Conservation (phyloP, 352 stramenopile species). For the Thraustochytrium aureum region DNA sequence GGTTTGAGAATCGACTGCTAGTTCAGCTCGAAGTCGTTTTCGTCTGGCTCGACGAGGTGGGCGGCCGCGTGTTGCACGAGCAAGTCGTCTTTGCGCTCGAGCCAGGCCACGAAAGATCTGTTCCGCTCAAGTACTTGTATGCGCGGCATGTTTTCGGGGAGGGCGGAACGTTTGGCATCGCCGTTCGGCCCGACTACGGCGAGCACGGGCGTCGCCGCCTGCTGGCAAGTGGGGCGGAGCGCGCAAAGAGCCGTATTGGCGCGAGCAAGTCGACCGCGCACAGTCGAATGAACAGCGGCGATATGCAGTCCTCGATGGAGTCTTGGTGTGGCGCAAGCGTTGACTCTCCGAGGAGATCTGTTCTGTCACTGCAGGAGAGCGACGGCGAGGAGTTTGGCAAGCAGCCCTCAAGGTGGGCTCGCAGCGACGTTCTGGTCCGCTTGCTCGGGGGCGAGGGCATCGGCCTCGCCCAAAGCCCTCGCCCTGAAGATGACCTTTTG, state of each 20-base stretch:
- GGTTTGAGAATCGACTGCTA: slow-evolving; percentile 38
- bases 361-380: no score
- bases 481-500: slow-evolving; percentile 10
- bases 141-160: not conserved
- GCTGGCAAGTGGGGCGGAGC: slow-evolving; percentile 1
- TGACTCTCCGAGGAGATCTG: not conserved
- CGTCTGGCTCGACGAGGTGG: not conserved
- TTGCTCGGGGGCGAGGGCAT: slow-evolving; percentile 23
- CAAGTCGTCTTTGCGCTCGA: slow-evolving; percentile 18
- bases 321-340: not conserved
- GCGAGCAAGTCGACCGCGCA: not conserved
- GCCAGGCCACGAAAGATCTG: slow-evolving; percentile 24
- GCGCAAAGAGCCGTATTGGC: not conserved
- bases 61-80: not conserved
- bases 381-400: not conserved
- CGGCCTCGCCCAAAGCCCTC: not conserved
- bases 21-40: slow-evolving; percentile 16
- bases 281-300: not conserved
- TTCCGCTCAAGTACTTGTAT: slow-evolving; percentile 42
- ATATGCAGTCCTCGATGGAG: not conserved
- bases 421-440: not conserved
- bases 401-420: not conserved
- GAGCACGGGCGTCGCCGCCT: not conserved
- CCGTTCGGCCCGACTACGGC: not conserved
- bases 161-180: not conserved